Conservation (phyloP, 2,329 filamentous ascomycete genomes). For the Aspergillus piperis region DNA sequence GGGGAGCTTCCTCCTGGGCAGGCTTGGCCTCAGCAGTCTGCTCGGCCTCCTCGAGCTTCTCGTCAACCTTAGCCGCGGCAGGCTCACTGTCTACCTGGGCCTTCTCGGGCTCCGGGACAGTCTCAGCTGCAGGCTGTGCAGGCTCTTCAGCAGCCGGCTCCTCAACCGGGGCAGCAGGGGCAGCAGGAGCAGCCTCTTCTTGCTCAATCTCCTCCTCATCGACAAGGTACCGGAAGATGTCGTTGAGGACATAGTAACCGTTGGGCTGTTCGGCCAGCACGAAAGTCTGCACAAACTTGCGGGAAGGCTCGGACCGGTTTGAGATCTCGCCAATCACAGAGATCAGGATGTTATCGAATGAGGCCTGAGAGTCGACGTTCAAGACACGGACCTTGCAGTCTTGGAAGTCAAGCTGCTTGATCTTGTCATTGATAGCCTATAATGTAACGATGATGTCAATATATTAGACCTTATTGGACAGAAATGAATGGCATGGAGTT, state of each 20-base stretch:
- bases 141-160: conserved; percentile 49
- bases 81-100: conserved; percentile 40
- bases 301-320: conserved; percentile 85
- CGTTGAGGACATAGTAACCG: conserved; percentile 97
- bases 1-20: conserved; percentile 30
- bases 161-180: conserved; percentile 44
- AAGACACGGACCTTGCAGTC: conserved; percentile 98
- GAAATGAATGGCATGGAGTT: background rate
- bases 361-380: conserved; percentile 95
- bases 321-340: conserved; percentile 98
- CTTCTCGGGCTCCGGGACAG: conserved; percentile 21
- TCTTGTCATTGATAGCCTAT: conserved; percentile 89
- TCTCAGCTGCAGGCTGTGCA: conserved; percentile 48
- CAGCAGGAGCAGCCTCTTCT: conserved; percentile 37
- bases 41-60: conserved; percentile 71
- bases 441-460: conserved; percentile 41
- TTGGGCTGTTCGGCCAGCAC: conserved; percentile 94
- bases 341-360: conserved; percentile 90
- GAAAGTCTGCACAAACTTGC: conserved; percentile 97
- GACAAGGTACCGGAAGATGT: conserved; percentile 92
- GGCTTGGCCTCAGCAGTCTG: conserved; percentile 48
- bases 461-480: background rate
- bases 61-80: conserved; percentile 62
- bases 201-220: conserved; percentile 68
- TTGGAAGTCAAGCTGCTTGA: conserved; percentile 89